phyloP scores from a whole-genome alignment of 345 rosid genomes.

The Syzygium grande region DNA sequence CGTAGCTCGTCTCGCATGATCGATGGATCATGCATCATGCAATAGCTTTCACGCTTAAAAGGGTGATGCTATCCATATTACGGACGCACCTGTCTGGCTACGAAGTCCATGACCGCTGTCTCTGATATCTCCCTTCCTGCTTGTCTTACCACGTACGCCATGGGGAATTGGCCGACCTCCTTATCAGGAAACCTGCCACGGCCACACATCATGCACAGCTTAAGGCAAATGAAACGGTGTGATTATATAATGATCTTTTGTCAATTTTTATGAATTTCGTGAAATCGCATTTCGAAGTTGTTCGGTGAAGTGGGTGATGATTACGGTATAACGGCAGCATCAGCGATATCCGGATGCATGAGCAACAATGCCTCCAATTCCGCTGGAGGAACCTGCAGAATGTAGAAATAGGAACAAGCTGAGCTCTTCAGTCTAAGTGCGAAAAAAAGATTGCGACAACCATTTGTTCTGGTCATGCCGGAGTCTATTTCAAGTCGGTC shows the following conservation, averaged over 20 bases:
- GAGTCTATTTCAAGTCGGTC: background rate
- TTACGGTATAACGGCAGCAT: conserved; percentile 88
- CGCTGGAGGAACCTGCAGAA: conserved; percentile 77
- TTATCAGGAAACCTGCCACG: conserved; percentile 63
- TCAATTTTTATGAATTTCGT: background rate
- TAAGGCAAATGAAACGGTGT: background rate
- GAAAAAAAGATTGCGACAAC: background rate
- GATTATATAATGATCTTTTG: background rate
- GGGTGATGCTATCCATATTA: background rate
- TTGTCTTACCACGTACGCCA: conserved; percentile 76
- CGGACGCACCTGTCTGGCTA: conserved; percentile 44
- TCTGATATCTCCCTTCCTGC: conserved; percentile 40
- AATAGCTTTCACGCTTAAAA: background rate
- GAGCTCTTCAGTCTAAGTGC: background rate
- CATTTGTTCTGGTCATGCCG: background rate
- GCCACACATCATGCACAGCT: background rate
- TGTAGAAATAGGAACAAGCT: background rate
- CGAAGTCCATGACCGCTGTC: conserved; percentile 50
- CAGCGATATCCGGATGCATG: conserved; percentile 57
- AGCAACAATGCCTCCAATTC: conserved; percentile 83
- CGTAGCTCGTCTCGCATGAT: background rate
- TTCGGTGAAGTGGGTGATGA: background rate
- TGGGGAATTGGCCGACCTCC: conserved; percentile 78
- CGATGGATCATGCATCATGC: background rate
- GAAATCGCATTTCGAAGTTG: background rate